A percentile compares a stretch with the other conserved stretches of the same genome.
Conservation (phyloP, 139 green algal species). For the Auxenochlorella pyrenoidosa region DNA sequence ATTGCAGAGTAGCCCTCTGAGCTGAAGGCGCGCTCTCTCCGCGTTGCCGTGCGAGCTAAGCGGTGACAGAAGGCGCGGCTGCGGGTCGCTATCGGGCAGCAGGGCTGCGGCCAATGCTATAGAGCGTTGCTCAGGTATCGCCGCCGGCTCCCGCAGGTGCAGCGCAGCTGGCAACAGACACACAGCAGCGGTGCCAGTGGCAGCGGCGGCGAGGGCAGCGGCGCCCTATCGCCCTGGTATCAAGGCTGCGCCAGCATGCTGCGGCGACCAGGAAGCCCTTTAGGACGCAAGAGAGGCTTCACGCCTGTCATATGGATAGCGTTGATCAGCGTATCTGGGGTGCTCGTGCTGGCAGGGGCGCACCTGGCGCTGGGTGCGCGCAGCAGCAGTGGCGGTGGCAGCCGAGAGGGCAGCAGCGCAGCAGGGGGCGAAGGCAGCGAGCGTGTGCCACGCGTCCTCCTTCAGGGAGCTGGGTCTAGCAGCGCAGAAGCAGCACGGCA, state of each 20-base stretch:
- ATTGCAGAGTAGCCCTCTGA: no score
- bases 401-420: not conserved
- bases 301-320: not conserved
- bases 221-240: not conserved
- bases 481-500: not conserved
- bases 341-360: not conserved
- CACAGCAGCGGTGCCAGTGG: no score
- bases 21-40: no score
- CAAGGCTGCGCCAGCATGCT: not conserved
- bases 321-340: not conserved
- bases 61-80: no score
- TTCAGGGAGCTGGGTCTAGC: not conserved
- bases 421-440: not conserved
- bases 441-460: not conserved
- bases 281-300: not conserved
- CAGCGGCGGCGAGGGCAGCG: not conserved
- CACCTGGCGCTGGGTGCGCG: not conserved
- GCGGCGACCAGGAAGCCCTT: not conserved
- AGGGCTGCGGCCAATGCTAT: no score
- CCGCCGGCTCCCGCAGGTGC: no score
- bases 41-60: no score
- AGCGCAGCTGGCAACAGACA: no score
- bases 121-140: no score
- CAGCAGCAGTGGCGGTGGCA: not conserved
- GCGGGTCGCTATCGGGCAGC: no score